These are phyloP conservation scores for Sporothrix brasiliensis DNA, from an alignment of 2,329 filamentous ascomycete species.

Conservation along the genomic window DNA sequence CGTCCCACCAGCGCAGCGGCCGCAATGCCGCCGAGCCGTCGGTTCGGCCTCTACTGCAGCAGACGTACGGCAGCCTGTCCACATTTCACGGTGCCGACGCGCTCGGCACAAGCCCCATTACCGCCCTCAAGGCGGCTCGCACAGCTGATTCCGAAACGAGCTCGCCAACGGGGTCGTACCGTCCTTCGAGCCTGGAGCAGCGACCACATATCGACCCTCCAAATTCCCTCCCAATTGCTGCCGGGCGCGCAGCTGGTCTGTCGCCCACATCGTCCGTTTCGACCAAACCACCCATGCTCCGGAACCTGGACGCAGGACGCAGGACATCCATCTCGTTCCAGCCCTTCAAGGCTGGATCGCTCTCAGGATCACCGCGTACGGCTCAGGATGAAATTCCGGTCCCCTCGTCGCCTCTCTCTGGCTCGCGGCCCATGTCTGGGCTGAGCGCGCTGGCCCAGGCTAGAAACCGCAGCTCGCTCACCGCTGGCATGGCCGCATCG, in stretches of 20 bases:
- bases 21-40: slow-evolving; percentile 56
- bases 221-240: slow-evolving; percentile 57
- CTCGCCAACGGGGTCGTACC: slow-evolving; percentile 57
- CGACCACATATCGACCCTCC: slow-evolving; percentile 45
- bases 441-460: slow-evolving; percentile 58
- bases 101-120: slow-evolving; percentile 81
- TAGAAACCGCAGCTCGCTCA: slow-evolving; percentile 71
- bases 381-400: slow-evolving; percentile 54
- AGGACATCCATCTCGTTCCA: slow-evolving; percentile 88
- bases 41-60: slow-evolving; percentile 47
- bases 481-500: slow-evolving; percentile 73
- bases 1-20: slow-evolving; percentile 60
- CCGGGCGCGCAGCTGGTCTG: slow-evolving; percentile 28
- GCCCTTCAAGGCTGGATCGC: slow-evolving; percentile 92
- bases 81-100: slow-evolving; percentile 83
- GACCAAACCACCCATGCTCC: slow-evolving; percentile 44
- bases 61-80: slow-evolving; percentile 86
- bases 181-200: slow-evolving; percentile 51
- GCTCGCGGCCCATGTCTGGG: slow-evolving; percentile 55
- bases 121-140: slow-evolving; percentile 73
- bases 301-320: slow-evolving; percentile 61
- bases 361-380: slow-evolving; percentile 79
- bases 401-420: slow-evolving; percentile 55
- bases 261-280: slow-evolving; percentile 36
- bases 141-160: slow-evolving; percentile 63